These are phyloP conservation scores for Stagonosporopsis rhizophila DNA, from an alignment of 2,329 filamentous ascomycete species.

Conservation along the genomic window DNA sequence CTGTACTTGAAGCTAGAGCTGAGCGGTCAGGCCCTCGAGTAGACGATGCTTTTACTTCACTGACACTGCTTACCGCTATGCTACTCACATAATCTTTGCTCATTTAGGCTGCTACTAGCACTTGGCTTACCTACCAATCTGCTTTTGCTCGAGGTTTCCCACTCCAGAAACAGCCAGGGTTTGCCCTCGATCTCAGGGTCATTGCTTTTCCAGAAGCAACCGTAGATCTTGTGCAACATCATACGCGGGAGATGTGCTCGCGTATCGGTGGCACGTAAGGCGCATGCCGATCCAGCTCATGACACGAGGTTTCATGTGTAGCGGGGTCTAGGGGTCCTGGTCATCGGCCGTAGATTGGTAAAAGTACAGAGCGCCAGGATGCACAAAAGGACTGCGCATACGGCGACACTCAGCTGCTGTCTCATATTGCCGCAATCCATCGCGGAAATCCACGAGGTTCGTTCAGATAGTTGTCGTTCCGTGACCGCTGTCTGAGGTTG, in stretches of 20 bases:
- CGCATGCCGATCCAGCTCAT: neutral
- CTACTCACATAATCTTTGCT: neutral
- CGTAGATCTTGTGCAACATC: neutral
- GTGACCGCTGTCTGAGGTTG: neutral
- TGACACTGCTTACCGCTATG: neutral
- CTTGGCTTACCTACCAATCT: neutral
- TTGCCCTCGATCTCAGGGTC: neutral
- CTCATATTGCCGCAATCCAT: neutral
- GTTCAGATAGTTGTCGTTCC: too few relatives aligned
- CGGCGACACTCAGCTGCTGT: neutral
- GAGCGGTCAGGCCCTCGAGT: neutral
- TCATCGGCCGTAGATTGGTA: neutral
- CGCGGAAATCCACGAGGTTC: neutral
- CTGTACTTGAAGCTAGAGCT: neutral
- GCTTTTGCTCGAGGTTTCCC: neutral
- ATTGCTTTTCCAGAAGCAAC: slow-evolving; percentile 5
- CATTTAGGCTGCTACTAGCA: neutral
- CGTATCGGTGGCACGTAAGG: neutral
- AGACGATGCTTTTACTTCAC: neutral
- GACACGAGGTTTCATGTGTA: neutral
- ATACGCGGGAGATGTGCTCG: neutral
- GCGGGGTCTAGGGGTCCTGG: neutral
- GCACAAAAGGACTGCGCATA: neutral
- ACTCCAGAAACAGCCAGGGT: neutral
- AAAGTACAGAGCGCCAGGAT: neutral